Conservation (phyloP, 208 protist genomes). For the Cochliopodium minus region DNA sequence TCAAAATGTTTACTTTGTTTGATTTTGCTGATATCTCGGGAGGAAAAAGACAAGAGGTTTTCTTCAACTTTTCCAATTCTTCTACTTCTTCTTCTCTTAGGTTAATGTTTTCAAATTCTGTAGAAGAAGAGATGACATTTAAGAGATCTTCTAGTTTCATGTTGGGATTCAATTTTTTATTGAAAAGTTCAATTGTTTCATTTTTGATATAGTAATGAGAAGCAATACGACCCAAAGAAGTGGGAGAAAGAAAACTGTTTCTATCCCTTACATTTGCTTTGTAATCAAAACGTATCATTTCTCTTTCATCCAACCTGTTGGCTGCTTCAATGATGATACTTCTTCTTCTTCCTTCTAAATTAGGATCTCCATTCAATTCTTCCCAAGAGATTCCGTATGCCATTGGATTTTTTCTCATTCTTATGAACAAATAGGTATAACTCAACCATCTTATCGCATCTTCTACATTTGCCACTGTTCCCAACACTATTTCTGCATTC, state of each 20-base stretch:
- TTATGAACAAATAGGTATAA: constrained; percentile 93
- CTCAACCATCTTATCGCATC: constrained; percentile 83
- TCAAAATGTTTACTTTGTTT: constrained; percentile 82
- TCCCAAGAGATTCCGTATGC: constrained; percentile 59
- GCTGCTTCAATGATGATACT: constrained; percentile 34
- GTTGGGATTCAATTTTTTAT: constrained; percentile 59
- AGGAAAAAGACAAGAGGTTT: constrained; percentile 35
- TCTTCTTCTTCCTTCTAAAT: constrained; percentile 6
- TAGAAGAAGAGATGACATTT: constrained; percentile 59
- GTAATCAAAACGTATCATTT: constrained; percentile 43
- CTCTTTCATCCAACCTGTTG: constrained; percentile 27
- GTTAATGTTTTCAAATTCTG: constrained; percentile 85
- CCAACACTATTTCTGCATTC: constrained; percentile 90
- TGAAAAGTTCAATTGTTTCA: constrained; percentile 79
- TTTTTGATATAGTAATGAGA: constrained; percentile 91
- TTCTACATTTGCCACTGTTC: constrained; percentile 80
- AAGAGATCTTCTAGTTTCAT: constrained; percentile 73
- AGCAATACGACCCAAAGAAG: constrained; percentile 80
- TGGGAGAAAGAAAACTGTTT: constrained; percentile 29
- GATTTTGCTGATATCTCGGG: too few relatives aligned
- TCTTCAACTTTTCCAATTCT: constrained; percentile 66
- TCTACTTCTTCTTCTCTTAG: constrained; percentile 80
- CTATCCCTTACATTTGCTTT: neutral
- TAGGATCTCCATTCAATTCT: constrained; percentile 19
- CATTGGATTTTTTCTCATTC: constrained; percentile 82